Conservation (phyloP, 1,284 basidiomycete species). For the Ceratobasidium sp. region DNA sequence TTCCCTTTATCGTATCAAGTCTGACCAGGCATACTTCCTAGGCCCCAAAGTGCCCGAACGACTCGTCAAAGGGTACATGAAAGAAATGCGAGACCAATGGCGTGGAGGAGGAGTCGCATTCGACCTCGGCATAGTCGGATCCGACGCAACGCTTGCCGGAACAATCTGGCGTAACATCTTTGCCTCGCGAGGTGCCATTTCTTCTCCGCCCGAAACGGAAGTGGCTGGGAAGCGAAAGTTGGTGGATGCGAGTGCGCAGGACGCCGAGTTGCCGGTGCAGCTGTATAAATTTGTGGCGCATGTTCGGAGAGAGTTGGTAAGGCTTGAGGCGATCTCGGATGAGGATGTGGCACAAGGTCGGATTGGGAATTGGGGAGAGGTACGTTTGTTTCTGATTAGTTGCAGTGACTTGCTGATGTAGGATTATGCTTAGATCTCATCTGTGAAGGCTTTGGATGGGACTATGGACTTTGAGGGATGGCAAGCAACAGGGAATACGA, state of each 20-base stretch:
- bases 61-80: conserved; percentile 89
- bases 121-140: conserved; percentile 75
- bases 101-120: conserved; percentile 81
- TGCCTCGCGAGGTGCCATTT: conserved; percentile 64
- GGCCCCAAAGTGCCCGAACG: conserved; percentile 67
- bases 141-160: conserved; percentile 82
- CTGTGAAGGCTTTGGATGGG: neutral
- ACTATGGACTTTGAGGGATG: conserved; percentile 38
- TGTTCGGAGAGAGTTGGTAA: conserved; percentile 74
- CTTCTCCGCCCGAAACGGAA: conserved; percentile 39
- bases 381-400: conserved; percentile 15
- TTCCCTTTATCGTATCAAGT: neutral
- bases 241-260: conserved; percentile 54
- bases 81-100: conserved; percentile 89
- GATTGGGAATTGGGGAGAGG: conserved; percentile 36
- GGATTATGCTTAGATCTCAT: conserved; percentile 7
- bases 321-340: conserved; percentile 77
- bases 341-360: conserved; percentile 51
- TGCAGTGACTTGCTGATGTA: conserved; percentile 9
- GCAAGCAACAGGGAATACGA: conserved; percentile 40
- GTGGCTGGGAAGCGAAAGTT: conserved; percentile 59
- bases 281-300: conserved; percentile 81
- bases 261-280: conserved; percentile 76
- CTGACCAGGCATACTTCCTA: neutral
- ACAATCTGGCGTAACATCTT: conserved; percentile 94